Percentiles rank a stretch among this genome's conserved stretches.
phyloP scores from a whole-genome alignment of 306 rosid species.

The Rosa persica region DNA sequence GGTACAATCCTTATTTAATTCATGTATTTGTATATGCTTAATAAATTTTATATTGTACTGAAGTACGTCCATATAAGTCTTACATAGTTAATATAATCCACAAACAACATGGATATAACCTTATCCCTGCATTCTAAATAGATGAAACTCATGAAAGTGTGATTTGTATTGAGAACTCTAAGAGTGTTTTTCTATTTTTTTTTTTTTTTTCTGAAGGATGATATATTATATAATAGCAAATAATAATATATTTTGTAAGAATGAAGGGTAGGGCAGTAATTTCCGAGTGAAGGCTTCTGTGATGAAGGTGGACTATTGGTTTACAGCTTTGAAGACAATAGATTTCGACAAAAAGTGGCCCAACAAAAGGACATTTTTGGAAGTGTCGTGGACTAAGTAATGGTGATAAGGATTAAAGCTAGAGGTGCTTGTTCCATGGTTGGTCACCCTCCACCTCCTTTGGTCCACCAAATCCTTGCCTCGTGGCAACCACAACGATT shows the following conservation, averaged over 20 bases:
- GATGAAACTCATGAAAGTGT: too few relatives aligned
- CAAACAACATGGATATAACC: too few relatives aligned
- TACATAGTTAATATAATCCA: too few relatives aligned
- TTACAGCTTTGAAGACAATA: neutral
- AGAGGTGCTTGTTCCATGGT: neutral
- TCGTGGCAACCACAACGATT: neutral
- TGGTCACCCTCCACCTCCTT: slow-evolving; percentile 2
- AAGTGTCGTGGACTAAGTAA: neutral
- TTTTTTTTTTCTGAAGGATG: too few relatives aligned
- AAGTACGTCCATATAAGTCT: too few relatives aligned
- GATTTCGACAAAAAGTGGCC: neutral
- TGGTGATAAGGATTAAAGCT: slow-evolving; percentile 1
- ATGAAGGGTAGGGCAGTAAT: neutral
- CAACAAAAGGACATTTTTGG: slow-evolving; percentile 1
- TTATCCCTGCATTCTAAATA: too few relatives aligned
- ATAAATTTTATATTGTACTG: too few relatives aligned
- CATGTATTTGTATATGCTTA: too few relatives aligned
- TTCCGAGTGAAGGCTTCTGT: neutral
- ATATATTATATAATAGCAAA: too few relatives aligned
- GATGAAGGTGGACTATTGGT: slow-evolving; percentile 1
- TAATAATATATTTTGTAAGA: neutral
- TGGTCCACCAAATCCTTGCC: slow-evolving; percentile 6
- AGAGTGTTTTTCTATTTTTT: too few relatives aligned
- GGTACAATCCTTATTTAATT: too few relatives aligned
- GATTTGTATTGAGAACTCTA: too few relatives aligned